Base-by-base conservation (phyloP, 768 basidiomycete genomes). In the Lentinula guzmanii region DNA sequence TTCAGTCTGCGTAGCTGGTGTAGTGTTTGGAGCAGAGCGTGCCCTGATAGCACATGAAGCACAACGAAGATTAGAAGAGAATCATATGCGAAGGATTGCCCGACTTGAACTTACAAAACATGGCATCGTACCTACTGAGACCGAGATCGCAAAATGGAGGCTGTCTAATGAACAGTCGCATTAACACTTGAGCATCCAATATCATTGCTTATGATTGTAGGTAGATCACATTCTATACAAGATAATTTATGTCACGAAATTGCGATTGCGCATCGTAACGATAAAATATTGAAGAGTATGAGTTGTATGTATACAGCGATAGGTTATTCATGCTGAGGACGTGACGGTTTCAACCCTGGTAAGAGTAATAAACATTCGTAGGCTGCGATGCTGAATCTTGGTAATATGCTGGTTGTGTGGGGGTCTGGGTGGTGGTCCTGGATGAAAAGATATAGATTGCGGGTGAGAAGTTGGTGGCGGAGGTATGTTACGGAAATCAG, bases 101-200 rank as follows among this genome's bases (percentile, higher is more conserved):
- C 79, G 89, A 45, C 76, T 87, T 37, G 91, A 91, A 60, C 80
- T 95, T 52, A 85, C 87, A 16, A 80, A 84, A 42, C 83, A 83
- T 62, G 93, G 93, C 28, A 76, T 90, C 48, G 81, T 95, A 58
- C 84, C 85, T 2, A 93, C 92, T 6, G 93, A 95, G 72, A 85
- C 89, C 8, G 91, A 90, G 64, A 94, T 95, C 35, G 78, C 84
- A 35, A 86, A 84, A 70, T 95, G 93, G 93, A 87, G 82, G 69
- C 82, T 76, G 60, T 24, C 8, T 11, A 46, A 39, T 34, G 58
- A 50, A 28, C 46, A 33, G 24, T 43, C 43, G 21, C 11, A 21
- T 24, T 24, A 18, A 15, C 42, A 43, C 42, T n/a, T 43, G 39
- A 33, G 51, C 33, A 34, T 52, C 28, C 28, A 51, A 51, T 24